These are phyloP conservation scores for Fusarium succisae DNA, from an alignment of 2,329 filamentous ascomycete species.

Conservation along the genomic window DNA sequence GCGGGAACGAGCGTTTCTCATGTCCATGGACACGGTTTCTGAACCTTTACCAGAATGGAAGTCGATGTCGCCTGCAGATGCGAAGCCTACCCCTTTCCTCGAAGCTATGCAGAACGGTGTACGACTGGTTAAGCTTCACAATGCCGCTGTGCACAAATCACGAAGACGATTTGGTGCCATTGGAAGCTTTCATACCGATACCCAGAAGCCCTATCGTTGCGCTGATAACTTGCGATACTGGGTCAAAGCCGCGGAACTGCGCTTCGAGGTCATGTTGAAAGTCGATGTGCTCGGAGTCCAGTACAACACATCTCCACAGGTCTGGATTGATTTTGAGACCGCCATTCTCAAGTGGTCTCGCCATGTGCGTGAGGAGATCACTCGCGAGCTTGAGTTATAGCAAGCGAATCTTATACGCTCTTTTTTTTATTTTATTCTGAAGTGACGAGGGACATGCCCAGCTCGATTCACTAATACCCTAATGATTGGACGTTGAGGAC, in stretches of 20 bases:
- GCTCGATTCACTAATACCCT: conserved; percentile 22
- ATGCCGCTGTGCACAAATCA: conserved; percentile 85
- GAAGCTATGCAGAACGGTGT: conserved; percentile 79
- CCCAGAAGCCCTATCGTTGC: conserved; percentile 90
- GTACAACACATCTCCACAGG: conserved; percentile 72
- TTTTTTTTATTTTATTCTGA: background rate
- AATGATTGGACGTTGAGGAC: conserved; percentile 42
- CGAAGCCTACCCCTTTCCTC: conserved; percentile 78
- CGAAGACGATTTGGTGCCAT: conserved; percentile 89
- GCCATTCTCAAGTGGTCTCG: conserved; percentile 86
- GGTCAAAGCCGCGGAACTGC: conserved; percentile 93
- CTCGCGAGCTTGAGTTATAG: conserved; percentile 67
- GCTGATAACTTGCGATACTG: conserved; percentile 96
- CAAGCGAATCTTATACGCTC: background rate
- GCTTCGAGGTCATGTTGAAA: conserved; percentile 87
- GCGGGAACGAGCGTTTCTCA: conserved; percentile 83
- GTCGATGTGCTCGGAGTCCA: conserved; percentile 90
- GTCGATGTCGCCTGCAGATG: conserved; percentile 51
- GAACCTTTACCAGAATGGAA: conserved; percentile 75
- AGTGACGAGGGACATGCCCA: conserved; percentile 5
- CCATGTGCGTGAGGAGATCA: conserved; percentile 84
- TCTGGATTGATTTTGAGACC: conserved; percentile 84
- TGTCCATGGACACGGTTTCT: conserved; percentile 72
- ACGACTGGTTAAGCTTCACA: conserved; percentile 86
- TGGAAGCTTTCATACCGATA: conserved; percentile 89